These are phyloP conservation scores for Lithospermum erythrorhizon DNA, from an alignment of 257 asterid genomes.

Conservation along the genomic window DNA sequence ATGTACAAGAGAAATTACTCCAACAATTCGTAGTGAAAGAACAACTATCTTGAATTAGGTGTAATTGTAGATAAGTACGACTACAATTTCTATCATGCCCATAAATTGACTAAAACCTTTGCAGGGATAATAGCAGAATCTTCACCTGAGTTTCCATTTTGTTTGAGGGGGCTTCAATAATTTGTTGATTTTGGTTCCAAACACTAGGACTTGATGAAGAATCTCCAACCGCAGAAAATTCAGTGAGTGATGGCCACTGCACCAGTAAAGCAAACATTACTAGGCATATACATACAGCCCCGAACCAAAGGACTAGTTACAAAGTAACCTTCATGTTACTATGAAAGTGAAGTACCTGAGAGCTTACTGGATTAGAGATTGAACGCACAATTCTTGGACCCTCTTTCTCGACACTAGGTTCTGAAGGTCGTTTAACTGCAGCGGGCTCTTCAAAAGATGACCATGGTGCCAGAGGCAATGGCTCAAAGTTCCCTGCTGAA, in stretches of 20 bases:
- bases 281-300: not conserved
- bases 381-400: conserved; percentile 11
- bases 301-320: not conserved
- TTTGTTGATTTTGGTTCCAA: conserved; percentile 21
- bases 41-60: not conserved
- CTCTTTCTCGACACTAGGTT: conserved; percentile 13
- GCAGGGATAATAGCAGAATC: conserved; percentile 3
- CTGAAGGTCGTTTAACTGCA: conserved; percentile 10
- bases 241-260: conserved; percentile 25
- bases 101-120: conserved; percentile 1
- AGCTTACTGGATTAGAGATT: conserved; percentile 12
- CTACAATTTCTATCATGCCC: conserved; percentile 3
- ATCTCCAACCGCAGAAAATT: conserved; percentile 19
- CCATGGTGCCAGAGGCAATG: conserved; percentile 19
- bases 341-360: conserved; percentile 12
- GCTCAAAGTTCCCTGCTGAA: conserved; percentile 20
- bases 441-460: conserved; percentile 16
- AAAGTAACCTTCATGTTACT: conserved; percentile 2
- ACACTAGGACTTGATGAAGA: conserved; percentile 18
- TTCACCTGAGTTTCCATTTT: conserved; percentile 26
- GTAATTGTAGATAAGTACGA: not conserved
- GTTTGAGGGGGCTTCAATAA: conserved; percentile 17
- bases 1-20: conserved; percentile 4
- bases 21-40: conserved; percentile 3
- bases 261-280: conserved; percentile 14